Conservation (phyloP, 2,329 filamentous ascomycete species). For the Botrytis pseudocinerea region DNA sequence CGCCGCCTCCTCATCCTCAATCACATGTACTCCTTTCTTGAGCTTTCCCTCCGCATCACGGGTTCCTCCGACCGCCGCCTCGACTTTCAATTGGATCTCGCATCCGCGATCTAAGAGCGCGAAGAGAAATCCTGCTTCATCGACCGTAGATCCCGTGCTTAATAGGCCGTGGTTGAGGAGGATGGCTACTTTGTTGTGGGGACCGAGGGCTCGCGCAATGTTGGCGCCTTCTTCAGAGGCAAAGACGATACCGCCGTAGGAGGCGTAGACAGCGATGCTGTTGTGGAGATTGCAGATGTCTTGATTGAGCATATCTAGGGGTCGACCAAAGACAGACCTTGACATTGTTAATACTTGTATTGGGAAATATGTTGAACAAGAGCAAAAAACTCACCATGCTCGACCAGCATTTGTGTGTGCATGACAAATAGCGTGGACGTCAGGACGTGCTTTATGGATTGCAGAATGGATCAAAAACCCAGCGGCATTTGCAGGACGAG, state of each 20-base stretch:
- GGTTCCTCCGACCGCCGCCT: constrained; percentile 61
- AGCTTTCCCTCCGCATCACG: constrained; percentile 45
- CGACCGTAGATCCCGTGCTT: constrained; percentile 69
- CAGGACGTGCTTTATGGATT: constrained; percentile 63
- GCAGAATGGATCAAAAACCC: constrained; percentile 71
- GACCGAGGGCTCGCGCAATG: constrained; percentile 63
- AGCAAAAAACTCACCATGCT: constrained; percentile 2
- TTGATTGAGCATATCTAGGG: constrained; percentile 70
- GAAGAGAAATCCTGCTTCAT: constrained; percentile 72
- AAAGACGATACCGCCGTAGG: constrained; percentile 65
- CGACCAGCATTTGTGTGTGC: constrained; percentile 66
- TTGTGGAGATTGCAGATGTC: constrained; percentile 66
- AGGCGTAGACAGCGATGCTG: constrained; percentile 63
- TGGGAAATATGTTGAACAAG: background rate
- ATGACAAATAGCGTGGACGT: constrained; percentile 68
- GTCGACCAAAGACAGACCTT: constrained; percentile 64
- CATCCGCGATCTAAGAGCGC: constrained; percentile 68
- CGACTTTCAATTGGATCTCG: constrained; percentile 65
- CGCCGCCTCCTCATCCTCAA: constrained; percentile 56
- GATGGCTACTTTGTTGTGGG: constrained; percentile 59
- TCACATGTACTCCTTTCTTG: constrained; percentile 37
- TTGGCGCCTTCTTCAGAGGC: constrained; percentile 62
- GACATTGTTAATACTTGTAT: constrained; percentile 42
- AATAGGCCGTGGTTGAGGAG: constrained; percentile 72
- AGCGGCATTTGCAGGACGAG: constrained; percentile 62